These are phyloP conservation scores for Phyllosticta paracitricarpa DNA, from an alignment of 2,329 filamentous ascomycete genomes.

Conservation along the genomic window DNA sequence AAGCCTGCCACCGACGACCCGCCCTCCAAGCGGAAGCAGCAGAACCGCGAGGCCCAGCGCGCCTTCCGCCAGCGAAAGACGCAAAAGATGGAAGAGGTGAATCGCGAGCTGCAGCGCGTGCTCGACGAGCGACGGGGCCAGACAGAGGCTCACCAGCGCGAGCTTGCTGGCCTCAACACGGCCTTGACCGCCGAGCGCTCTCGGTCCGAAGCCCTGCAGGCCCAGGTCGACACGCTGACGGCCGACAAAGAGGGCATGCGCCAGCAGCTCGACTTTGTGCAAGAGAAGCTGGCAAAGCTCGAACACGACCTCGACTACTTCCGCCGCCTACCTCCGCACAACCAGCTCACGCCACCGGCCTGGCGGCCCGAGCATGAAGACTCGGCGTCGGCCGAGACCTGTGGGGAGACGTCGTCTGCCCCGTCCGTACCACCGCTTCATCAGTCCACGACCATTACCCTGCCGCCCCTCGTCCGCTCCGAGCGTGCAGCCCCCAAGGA, in stretches of 20 bases:
- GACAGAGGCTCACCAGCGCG: constrained; percentile 11
- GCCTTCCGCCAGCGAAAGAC: constrained; percentile 82
- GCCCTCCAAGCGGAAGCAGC: constrained; percentile 84
- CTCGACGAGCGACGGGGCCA: constrained; percentile 12
- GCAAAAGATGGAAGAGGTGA: constrained; percentile 64
- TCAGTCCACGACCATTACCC: constrained; percentile 1
- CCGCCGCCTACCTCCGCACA: constrained; percentile 4
- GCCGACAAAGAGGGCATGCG: constrained; percentile 10
- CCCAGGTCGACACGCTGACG: constrained; percentile 10
- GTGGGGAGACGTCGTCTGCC: constrained; percentile 3
- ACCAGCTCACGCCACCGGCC: constrained; percentile 11
- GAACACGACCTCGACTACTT: constrained; percentile 6
- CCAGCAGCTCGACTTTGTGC: constrained; percentile 9
- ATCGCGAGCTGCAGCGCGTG: constrained; percentile 29
- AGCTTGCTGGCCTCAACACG: constrained; percentile 10
- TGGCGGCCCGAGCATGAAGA: constrained; percentile 8
- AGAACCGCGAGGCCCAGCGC: constrained; percentile 85
- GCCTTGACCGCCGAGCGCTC: constrained; percentile 8
- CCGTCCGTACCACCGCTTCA: not conserved
- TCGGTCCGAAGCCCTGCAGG: constrained; percentile 11
- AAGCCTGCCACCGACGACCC: constrained; percentile 92
- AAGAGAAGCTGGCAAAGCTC: constrained; percentile 8
- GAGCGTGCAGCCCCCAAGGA: constrained; percentile 4
- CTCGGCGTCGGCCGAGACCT: constrained; percentile 3
- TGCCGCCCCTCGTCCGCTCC: constrained; percentile 8